Base-by-base conservation (phyloP, 208 protist species). In the Leptomonas pyrrhocoris region DNA sequence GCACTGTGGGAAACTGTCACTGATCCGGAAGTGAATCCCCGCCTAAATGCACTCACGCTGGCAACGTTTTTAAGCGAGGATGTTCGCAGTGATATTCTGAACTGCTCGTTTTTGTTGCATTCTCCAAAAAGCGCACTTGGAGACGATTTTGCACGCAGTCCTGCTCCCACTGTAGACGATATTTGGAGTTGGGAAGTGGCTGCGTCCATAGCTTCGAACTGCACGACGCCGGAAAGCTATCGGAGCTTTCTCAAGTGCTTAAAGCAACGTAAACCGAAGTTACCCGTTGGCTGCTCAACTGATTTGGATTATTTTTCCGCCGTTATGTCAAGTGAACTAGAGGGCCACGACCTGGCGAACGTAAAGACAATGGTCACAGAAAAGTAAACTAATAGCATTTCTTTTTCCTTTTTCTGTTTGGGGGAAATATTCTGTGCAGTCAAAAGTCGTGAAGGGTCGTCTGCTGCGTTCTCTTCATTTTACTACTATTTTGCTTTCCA, bases 181-280 rank as follows among this genome's bases (percentile, higher is more conserved):
- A 71, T 69, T 50, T 86, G 68, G 50, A 76, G 57, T 42, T 77
- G 81, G 71, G 88, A 94, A 58, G 69, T 88, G 23, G 69, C 80
- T 2, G 85, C 83, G 11, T 85, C 83, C 6, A 71, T 94, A 16
- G 85, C 85, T 13, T 78, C 85, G 15, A 91, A 91, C 48, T 89
- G 85, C 73, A 87, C 83, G 11, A 81, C 58, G 19, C 71, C 82
- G 9, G 40, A 65, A 7, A 74, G 27, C 30, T 67, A 72, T 38
- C 53, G 36, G 16, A 12, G 8, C 2, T 65, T 77, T 48, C 46
- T 81, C 4, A 27, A 51, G n/a, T 60, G 49, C 30, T 57, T 79
- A 30, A 61, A 55, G 7, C 28, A 36, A 6, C 65, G 66, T 21
- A 61, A 46, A 13, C 51, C 66, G 3, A 42, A 13, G 2, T 8